Percentiles rank a stretch among this genome's conserved stretches.
These are phyloP conservation scores for Pyrenochaeta sp. DNA, from an alignment of 2,329 filamentous ascomycete species.

Conservation along the genomic window DNA sequence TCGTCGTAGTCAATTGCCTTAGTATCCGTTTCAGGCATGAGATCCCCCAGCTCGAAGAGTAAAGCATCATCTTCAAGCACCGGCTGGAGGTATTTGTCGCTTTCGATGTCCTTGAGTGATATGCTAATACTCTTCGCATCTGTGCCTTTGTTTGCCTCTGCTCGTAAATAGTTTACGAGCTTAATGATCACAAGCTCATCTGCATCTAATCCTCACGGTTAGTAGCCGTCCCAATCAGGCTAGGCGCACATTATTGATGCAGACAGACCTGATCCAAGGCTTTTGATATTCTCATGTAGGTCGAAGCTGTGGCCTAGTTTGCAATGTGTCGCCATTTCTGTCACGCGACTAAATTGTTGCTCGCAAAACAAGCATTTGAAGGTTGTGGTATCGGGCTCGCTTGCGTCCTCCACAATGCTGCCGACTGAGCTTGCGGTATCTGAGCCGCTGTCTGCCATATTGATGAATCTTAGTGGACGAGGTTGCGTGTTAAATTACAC, in stretches of 20 bases:
- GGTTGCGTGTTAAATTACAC: slow-evolving; percentile 1
- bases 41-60: slow-evolving; percentile 85
- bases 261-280: slow-evolving; percentile 38
- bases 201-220: slow-evolving; percentile 29
- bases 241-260: slow-evolving; percentile 9
- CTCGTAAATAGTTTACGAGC: slow-evolving; percentile 59
- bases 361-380: slow-evolving; percentile 49
- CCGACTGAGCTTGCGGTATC: slow-evolving; percentile 44
- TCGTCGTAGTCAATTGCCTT: slow-evolving; percentile 44
- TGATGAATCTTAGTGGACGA: not conserved
- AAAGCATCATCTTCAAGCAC: slow-evolving; percentile 89
- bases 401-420: slow-evolving; percentile 45
- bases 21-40: slow-evolving; percentile 53
- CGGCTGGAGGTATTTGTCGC: slow-evolving; percentile 83
- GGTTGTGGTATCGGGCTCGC: slow-evolving; percentile 44
- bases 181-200: slow-evolving; percentile 46
- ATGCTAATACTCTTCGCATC: slow-evolving; percentile 58
- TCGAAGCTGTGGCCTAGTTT: slow-evolving; percentile 38
- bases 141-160: slow-evolving; percentile 49
- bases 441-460: slow-evolving; percentile 42
- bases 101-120: slow-evolving; percentile 70
- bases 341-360: slow-evolving; percentile 37
- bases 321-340: slow-evolving; percentile 40
- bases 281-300: slow-evolving; percentile 35
- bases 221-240: slow-evolving; percentile 26